These are phyloP conservation scores for Ascoidea asiatica DNA, from an alignment of 805 yeast genomes.

Conservation along the genomic window DNA sequence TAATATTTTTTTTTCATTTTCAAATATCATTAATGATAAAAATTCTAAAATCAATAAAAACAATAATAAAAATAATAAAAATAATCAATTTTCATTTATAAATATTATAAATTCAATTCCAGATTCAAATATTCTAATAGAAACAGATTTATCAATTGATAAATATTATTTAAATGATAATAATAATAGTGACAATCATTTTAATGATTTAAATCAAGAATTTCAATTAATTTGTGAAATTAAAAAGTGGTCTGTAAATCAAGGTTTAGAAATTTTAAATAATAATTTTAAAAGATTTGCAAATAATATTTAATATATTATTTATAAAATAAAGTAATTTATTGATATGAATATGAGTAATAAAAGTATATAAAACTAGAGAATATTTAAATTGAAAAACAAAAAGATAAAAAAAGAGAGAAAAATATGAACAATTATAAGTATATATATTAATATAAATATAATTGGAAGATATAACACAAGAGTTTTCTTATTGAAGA, in stretches of 20 bases:
- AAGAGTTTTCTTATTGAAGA: neutral
- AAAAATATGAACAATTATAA: too few relatives aligned
- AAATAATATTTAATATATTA: too few relatives aligned
- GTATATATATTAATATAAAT: too few relatives aligned
- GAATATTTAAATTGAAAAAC: too few relatives aligned
- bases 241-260: neutral
- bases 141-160: slow-evolving; percentile 33
- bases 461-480: neutral
- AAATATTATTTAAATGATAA: slow-evolving; percentile 1
- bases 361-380: too few relatives aligned
- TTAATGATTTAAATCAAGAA: neutral
- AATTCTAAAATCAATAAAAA: too few relatives aligned
- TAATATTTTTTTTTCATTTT: slow-evolving; percentile 36
- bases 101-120: slow-evolving; percentile 22
- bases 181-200: neutral
- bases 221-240: neutral
- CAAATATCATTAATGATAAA: slow-evolving; percentile 28
- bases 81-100: slow-evolving; percentile 10
- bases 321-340: too few relatives aligned
- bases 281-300: neutral
- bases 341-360: too few relatives aligned
- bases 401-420: too few relatives aligned
- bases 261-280: neutral
- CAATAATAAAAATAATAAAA: neutral
- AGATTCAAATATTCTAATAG: slow-evolving; percentile 26